Evolutionary conservation across 345 rosid genomes (phyloP).

Genomic region (Viola odorata): DNA sequence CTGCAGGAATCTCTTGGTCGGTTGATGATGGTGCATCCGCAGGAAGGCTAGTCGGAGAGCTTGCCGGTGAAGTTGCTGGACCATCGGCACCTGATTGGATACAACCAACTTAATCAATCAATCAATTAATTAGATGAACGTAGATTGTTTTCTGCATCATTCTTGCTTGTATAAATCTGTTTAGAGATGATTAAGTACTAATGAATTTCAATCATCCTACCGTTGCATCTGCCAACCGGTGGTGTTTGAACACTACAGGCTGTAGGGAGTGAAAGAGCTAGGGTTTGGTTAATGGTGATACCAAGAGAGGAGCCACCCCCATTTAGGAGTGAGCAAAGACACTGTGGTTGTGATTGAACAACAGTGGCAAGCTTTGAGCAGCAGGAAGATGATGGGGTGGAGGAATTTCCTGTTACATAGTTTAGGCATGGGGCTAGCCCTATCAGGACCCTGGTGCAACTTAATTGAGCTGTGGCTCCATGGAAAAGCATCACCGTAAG

Average conservation of each 20-base stretch:
- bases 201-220: not conserved
- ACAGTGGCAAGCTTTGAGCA: slow-evolving; percentile 24
- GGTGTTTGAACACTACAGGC: slow-evolving; percentile 25
- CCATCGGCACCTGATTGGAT: too few relatives aligned
- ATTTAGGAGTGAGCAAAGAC: slow-evolving; percentile 25
- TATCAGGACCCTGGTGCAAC: slow-evolving; percentile 16
- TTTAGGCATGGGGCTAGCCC: slow-evolving; percentile 24
- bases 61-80: too few relatives aligned
- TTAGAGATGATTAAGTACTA: too few relatives aligned
- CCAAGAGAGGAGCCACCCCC: slow-evolving; percentile 29
- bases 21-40: too few relatives aligned
- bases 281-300: slow-evolving; percentile 27
- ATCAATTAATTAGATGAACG: too few relatives aligned
- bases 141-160: too few relatives aligned
- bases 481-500: slow-evolving; percentile 8
- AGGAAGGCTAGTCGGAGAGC: too few relatives aligned
- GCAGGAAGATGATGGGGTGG: slow-evolving; percentile 25
- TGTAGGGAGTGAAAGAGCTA: slow-evolving; percentile 26
- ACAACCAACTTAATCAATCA: too few relatives aligned
- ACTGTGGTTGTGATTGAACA: slow-evolving; percentile 21
- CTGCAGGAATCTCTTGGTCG: too few relatives aligned
- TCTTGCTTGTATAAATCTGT: too few relatives aligned
- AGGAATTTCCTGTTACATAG: slow-evolving; percentile 24
- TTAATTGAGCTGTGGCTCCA: slow-evolving; percentile 14
- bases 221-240: slow-evolving; percentile 19